Evolutionary conservation across 2,329 filamentous ascomycete genomes (phyloP), one percentile per base, ranked within the genome.

Genomic region (Cytospora piceicola): DNA sequence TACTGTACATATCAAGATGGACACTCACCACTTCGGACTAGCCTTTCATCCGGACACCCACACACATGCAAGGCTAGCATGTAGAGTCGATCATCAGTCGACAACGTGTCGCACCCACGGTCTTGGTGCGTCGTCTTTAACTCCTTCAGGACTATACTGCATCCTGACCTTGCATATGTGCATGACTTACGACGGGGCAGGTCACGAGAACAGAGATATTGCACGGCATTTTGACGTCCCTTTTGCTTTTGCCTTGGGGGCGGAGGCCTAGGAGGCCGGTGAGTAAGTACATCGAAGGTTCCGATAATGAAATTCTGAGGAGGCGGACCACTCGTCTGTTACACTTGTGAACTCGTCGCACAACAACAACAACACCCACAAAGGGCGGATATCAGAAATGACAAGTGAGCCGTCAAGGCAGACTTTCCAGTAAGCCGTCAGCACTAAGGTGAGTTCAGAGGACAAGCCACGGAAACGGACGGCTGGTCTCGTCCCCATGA

Each of bases 321-420:
- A 39, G 36, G 14, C 14, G 17, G 39, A n/a, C 39, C 39, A 42
- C 39, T 42, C 39, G 20, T 17, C 39, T 20, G 39, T 39, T 39
- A 36, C 15, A n/a, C 32, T 39, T 36, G 15, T 42, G 39, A 49
- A 5, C 12, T 1, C 11, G 36, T 51, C 46, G 42, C 30, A 60
- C 58, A 24, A 52, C 39, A 36, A 20, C 24, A 8, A 30, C 49
- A 53, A n/a, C n/a, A n/a, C n/a, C n/a, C n/a, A n/a, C n/a, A n/a
- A n/a, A 52, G 24, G 60, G 39, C 29, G 56, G 58, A 32, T 54
- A 58, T 62, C 53, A 62, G 22, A 54, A 42, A 20, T 66, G 54
- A 60, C 22, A 39, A 57, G 56, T 49, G 52, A 34, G 46, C n/a
- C 20, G 32, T 60, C 30, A 34, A 49, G 60, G 29, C 52, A 56